Conservation (phyloP, 177 flowering plant species). For the Telopea speciosissima region DNA sequence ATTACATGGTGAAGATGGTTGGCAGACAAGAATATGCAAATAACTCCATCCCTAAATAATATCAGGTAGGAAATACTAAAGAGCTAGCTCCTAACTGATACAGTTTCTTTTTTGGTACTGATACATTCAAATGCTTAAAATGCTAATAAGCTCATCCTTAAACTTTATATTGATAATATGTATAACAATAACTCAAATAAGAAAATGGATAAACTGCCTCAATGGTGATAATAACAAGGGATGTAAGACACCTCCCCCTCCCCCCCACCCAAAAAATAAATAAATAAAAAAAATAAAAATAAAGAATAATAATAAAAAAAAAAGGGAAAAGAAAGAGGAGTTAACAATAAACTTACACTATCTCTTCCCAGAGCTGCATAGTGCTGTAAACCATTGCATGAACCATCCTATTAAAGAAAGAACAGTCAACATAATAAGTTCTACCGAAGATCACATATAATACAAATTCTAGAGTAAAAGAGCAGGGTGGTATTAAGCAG, state of each 20-base stretch:
- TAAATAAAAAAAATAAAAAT: too few relatives aligned
- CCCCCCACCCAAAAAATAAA: too few relatives aligned
- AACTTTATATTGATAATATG: too few relatives aligned
- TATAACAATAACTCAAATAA: too few relatives aligned
- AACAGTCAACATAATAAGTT: background rate
- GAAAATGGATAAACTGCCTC: too few relatives aligned
- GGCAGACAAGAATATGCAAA: background rate
- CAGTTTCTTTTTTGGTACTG: too few relatives aligned
- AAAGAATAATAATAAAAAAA: too few relatives aligned
- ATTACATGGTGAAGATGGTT: background rate
- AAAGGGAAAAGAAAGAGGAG: background rate
- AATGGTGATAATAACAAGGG: too few relatives aligned
- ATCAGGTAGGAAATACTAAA: background rate
- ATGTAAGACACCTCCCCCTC: too few relatives aligned
- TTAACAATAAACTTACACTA: conserved; percentile 47
- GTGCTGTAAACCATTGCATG: conserved; percentile 97
- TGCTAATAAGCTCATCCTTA: too few relatives aligned
- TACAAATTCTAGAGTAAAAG: background rate
- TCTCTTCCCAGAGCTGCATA: conserved; percentile 98
- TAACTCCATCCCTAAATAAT: background rate
- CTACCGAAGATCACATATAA: background rate
- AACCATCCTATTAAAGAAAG: conserved; percentile 71
- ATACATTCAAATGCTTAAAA: too few relatives aligned
- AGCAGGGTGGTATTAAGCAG: too few relatives aligned
- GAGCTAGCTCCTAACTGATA: background rate